Percentiles rank a stretch among this genome's conserved stretches.
Conservation (phyloP, 768 basidiomycete species). For the Ephemerocybe angulata region DNA sequence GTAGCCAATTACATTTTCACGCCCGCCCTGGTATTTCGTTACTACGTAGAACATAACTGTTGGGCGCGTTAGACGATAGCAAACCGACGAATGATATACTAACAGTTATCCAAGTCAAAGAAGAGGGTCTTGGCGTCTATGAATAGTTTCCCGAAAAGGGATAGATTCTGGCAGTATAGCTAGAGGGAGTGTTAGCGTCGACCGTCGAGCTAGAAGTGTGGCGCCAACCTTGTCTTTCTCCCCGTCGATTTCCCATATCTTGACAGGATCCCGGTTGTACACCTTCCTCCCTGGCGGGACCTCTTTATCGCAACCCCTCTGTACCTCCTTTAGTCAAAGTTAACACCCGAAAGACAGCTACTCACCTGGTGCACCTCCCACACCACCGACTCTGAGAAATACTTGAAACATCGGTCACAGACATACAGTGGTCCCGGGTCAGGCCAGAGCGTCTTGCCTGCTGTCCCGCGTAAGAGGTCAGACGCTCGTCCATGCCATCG, state of each 20-base stretch:
- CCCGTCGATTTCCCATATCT: slow-evolving; percentile 96
- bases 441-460: slow-evolving; percentile 44
- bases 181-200: slow-evolving; percentile 27
- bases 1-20: slow-evolving; percentile 77
- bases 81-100: slow-evolving; percentile 23
- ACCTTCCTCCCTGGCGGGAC: slow-evolving; percentile 88
- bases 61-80: background rate
- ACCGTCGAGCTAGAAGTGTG: background rate
- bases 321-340: background rate
- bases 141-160: slow-evolving; percentile 96
- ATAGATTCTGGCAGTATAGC: slow-evolving; percentile 96
- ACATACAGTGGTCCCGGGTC: slow-evolving; percentile 69
- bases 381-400: slow-evolving; percentile 70
- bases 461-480: slow-evolving; percentile 64
- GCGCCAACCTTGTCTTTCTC: slow-evolving; percentile 69
- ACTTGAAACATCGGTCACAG: slow-evolving; percentile 95
- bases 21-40: slow-evolving; percentile 75
- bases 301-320: slow-evolving; percentile 65
- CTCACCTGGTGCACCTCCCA: slow-evolving; percentile 72
- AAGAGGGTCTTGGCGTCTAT: slow-evolving; percentile 97
- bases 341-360: slow-evolving; percentile 2
- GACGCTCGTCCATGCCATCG: slow-evolving; percentile 72
- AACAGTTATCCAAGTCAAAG: slow-evolving; percentile 86
- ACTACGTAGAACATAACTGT: slow-evolving; percentile 89
- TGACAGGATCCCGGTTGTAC: slow-evolving; percentile 84